Evolutionary conservation across 257 asterid species (phyloP).

Genomic region (Osmanthus fragrans): DNA sequence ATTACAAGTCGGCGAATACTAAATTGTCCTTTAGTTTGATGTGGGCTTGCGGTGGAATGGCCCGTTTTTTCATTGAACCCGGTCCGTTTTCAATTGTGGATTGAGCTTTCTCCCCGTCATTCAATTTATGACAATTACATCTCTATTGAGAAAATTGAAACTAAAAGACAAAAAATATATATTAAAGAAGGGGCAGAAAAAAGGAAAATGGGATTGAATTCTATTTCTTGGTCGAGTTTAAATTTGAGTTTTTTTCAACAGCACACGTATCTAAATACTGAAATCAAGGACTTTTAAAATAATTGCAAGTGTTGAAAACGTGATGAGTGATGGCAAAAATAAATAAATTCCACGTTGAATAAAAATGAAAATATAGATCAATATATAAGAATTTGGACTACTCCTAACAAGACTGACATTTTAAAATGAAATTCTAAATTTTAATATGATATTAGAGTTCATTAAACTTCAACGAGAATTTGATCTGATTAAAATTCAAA

Average conservation of each 20-base stretch:
- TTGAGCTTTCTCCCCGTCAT: background rate
- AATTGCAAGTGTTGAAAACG: background rate
- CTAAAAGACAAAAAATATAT: background rate
- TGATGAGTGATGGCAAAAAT: background rate
- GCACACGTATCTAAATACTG: background rate
- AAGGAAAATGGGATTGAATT: background rate
- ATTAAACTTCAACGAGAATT: too few relatives aligned
- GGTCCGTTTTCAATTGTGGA: background rate
- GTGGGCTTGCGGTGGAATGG: constrained; percentile 23
- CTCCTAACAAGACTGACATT: too few relatives aligned
- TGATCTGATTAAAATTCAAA: too few relatives aligned
- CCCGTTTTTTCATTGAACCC: background rate
- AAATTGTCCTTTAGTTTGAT: constrained; percentile 25
- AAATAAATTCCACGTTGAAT: too few relatives aligned
- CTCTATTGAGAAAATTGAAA: background rate
- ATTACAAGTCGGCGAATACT: constrained; percentile 20
- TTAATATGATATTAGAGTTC: too few relatives aligned
- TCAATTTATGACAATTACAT: background rate
- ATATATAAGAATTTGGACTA: too few relatives aligned
- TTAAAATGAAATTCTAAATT: too few relatives aligned
- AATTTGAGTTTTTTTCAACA: background rate
- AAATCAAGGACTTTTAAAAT: background rate
- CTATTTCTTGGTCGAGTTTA: background rate
- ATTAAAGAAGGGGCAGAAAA: background rate
- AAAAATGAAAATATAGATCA: too few relatives aligned